Conservation (phyloP, 805 yeast species). For the Yarrowia osloensis region DNA sequence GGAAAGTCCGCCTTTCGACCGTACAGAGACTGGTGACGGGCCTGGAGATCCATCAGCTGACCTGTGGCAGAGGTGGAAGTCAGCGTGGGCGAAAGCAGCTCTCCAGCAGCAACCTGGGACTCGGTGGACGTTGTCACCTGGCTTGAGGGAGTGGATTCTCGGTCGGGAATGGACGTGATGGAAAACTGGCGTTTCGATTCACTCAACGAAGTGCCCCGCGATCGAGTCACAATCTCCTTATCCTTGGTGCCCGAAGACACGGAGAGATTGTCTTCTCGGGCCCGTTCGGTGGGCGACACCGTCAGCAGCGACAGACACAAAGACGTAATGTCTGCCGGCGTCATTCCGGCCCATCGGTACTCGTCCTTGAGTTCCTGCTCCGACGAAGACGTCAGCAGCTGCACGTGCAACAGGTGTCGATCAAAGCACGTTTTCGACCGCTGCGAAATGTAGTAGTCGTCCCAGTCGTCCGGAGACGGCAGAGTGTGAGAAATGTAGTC, state of each 20-base stretch:
- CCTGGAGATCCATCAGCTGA: slow-evolving; percentile 19
- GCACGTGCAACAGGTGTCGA: slow-evolving; percentile 53
- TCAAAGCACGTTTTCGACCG: slow-evolving; percentile 41
- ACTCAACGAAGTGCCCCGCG: slow-evolving; percentile 22
- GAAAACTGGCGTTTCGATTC: slow-evolving; percentile 16
- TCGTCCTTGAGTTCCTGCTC: slow-evolving; percentile 44
- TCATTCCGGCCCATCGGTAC: slow-evolving; percentile 42
- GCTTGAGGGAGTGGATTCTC: slow-evolving; percentile 6
- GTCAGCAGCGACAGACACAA: slow-evolving; percentile 38
- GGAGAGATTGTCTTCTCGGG: slow-evolving; percentile 1
- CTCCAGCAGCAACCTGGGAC: slow-evolving; percentile 25
- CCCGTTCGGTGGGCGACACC: neutral
- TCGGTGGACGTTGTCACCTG: slow-evolving; percentile 5
- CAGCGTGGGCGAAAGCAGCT: slow-evolving; percentile 24
- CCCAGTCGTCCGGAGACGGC: slow-evolving; percentile 41
- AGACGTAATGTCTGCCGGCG: slow-evolving; percentile 45
- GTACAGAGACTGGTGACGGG: slow-evolving; percentile 19
- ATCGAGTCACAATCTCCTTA: slow-evolving; percentile 9
- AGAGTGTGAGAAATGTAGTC: slow-evolving; percentile 41
- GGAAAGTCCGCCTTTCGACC: slow-evolving; percentile 18
- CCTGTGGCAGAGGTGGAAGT: slow-evolving; percentile 9
- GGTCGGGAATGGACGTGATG: slow-evolving; percentile 16
- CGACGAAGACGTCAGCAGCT: slow-evolving; percentile 45
- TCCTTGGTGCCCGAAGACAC: neutral
- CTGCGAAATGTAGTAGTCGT: slow-evolving; percentile 43